Percentiles rank a stretch among this genome's conserved stretches.
Evolutionary conservation across 2,329 filamentous ascomycete species (phyloP).

Genomic region (Dactylellina leptospora): DNA sequence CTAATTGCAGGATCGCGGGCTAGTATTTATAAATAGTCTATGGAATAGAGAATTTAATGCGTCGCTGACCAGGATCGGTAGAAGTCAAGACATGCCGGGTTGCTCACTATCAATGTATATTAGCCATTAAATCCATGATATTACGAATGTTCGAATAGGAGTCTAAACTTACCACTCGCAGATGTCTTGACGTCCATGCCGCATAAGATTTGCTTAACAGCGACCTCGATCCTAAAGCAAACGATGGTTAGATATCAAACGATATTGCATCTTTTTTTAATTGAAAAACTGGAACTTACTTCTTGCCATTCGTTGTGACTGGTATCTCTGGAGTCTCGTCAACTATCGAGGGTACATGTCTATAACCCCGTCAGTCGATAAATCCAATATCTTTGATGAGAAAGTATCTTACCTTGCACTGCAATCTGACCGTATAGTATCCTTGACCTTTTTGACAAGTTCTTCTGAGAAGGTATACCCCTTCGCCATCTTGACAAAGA

Average conservation of each 20-base stretch:
- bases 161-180: slow-evolving; percentile 78
- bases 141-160: too few relatives aligned
- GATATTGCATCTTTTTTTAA: neutral
- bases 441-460: slow-evolving; percentile 72
- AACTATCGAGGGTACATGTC: slow-evolving; percentile 86
- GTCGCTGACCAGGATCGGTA: slow-evolving; percentile 78
- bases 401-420: slow-evolving; percentile 66
- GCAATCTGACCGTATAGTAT: slow-evolving; percentile 76
- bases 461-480: slow-evolving; percentile 68
- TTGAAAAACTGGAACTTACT: slow-evolving; percentile 67
- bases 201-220: slow-evolving; percentile 94
- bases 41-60: slow-evolving; percentile 59
- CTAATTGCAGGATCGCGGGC: slow-evolving; percentile 19
- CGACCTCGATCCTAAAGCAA: slow-evolving; percentile 84
- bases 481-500: slow-evolving; percentile 80
- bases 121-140: too few relatives aligned
- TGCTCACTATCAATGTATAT: slow-evolving; percentile 60
- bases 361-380: slow-evolving; percentile 54
- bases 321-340: slow-evolving; percentile 87
- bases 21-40: neutral
- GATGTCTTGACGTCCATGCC: slow-evolving; percentile 86
- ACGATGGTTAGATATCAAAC: slow-evolving; percentile 16
- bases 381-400: neutral
- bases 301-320: slow-evolving; percentile 93
- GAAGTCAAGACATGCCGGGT: slow-evolving; percentile 86